These are phyloP conservation scores for Sonneratia caseolaris DNA, from an alignment of 345 rosid species.

Conservation along the genomic window DNA sequence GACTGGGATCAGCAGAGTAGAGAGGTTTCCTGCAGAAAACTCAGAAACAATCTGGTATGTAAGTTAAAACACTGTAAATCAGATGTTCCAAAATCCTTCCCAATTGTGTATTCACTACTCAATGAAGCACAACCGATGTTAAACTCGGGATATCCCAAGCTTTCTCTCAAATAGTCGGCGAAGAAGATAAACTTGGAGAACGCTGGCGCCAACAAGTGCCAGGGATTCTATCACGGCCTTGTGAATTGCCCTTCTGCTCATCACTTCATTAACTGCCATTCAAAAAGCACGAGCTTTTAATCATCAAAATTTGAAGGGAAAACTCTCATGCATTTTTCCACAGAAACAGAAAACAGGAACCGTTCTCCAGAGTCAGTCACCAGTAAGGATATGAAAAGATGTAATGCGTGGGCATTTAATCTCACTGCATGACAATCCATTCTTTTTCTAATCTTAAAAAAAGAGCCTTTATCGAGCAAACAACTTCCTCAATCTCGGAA, in stretches of 20 bases:
- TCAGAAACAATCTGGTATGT: background rate
- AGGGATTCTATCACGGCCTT: constrained; percentile 59
- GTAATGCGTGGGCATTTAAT: too few relatives aligned
- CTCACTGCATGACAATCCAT: too few relatives aligned
- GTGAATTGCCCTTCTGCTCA: constrained; percentile 52
- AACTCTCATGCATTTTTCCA: background rate
- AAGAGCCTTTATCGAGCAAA: background rate
- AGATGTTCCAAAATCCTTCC: background rate
- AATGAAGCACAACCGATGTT: constrained; percentile 1
- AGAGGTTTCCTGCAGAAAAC: background rate
- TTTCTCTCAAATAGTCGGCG: constrained; percentile 56
- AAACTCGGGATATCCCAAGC: constrained; percentile 58
- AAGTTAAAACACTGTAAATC: background rate
- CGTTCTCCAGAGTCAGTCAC: background rate
- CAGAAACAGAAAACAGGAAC: background rate
- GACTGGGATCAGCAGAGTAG: background rate
- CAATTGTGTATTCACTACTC: constrained; percentile 1
- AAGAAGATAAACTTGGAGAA: constrained; percentile 62
- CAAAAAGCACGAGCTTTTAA: constrained; percentile 1
- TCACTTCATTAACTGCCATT: constrained; percentile 53
- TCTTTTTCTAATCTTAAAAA: too few relatives aligned
- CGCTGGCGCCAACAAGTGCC: constrained; percentile 46
- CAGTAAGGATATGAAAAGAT: background rate
- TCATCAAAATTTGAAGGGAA: background rate
- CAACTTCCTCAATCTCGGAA: background rate